Evolutionary conservation across 148 eudicot genomes (phyloP), one percentile per base, ranked within the genome.

Genomic region (Pharnaceum exiguum): DNA sequence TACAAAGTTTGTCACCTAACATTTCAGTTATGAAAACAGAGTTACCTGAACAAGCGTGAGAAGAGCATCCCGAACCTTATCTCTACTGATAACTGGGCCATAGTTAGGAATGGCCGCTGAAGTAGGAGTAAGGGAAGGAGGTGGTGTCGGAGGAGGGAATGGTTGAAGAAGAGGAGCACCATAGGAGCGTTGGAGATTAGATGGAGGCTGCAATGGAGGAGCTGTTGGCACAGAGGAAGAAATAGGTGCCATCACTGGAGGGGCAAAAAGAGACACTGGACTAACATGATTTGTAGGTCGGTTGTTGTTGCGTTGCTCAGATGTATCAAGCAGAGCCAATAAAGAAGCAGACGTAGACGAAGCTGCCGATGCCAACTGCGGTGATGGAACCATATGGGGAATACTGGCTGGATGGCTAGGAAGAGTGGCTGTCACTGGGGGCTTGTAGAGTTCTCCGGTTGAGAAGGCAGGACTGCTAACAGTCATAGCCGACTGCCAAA

Each of bases 121-220:
- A 38, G 62, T 54, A 5, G 89, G 97, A 51, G 90, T 78, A 23
- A 90, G 85, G 55, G 97, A 82, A 38, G 68, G 75, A 25, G 95
- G 84, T 19, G 97, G 95, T 6, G 80, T 75, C 12, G 97, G 93
- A 55, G 95, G 97, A n/a, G 95, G 95, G 74, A 87, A 90, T n/a
- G 97, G 93, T 60, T 87, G 97, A 42, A 82, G 95, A 55, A 87
- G 40, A 8, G 95, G 93, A 56, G 86, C 67, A 62, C 93, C 89
- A 42, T 78, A 82, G 3, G 85, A 83, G 38, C 79, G 79, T 45
- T 84, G 93, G 21, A 75, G 71, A 75, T 60, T 73, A 58, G 69
- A 62, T 45, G 85, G 76, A 57, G 86, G 79, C 49, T 79, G 76
- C 56, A 90, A 68, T n/a, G 86, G 81, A 59, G 89, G 73, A 55